Conservation (phyloP, 2,329 filamentous ascomycete species). For the Sclerotinia trifoliorum region DNA sequence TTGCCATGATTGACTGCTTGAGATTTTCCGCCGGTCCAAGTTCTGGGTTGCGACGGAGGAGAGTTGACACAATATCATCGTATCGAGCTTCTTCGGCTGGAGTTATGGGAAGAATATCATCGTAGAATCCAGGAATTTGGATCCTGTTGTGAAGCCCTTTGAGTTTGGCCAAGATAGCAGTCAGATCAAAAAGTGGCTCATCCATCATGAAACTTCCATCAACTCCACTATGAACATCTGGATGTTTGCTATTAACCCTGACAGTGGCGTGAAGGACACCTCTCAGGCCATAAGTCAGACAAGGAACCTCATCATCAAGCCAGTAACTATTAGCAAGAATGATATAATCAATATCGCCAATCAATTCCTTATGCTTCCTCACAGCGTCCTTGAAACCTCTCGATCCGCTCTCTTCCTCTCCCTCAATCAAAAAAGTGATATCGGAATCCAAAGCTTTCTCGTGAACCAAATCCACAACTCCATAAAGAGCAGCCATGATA, state of each 20-base stretch:
- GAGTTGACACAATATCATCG: constrained; percentile 74
- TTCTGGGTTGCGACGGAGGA: constrained; percentile 69
- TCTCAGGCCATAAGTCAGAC: constrained; percentile 88
- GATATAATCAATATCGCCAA: constrained; percentile 92
- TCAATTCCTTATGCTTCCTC: constrained; percentile 73
- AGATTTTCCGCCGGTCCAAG: constrained; percentile 63
- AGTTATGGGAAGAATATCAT: constrained; percentile 74
- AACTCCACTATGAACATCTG: constrained; percentile 94
- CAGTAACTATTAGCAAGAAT: constrained; percentile 97
- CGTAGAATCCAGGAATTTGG: constrained; percentile 85
- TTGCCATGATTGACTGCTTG: constrained; percentile 81
- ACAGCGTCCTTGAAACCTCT: constrained; percentile 86
- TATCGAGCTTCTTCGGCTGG: constrained; percentile 77
- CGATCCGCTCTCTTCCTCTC: constrained; percentile 93
- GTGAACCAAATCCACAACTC: constrained; percentile 83
- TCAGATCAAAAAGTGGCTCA: constrained; percentile 88
- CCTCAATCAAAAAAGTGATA: constrained; percentile 91
- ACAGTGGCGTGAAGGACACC: constrained; percentile 93
- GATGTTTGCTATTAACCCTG: constrained; percentile 79
- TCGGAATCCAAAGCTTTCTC: constrained; percentile 83
- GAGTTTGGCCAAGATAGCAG: constrained; percentile 75
- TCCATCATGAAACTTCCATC: constrained; percentile 88
- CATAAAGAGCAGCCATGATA: constrained; percentile 89
- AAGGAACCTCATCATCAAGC: constrained; percentile 94
- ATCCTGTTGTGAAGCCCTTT: constrained; percentile 79